Evolutionary conservation across 2,329 filamentous ascomycete genomes (phyloP).

Genomic region (Capronia epimyces): DNA sequence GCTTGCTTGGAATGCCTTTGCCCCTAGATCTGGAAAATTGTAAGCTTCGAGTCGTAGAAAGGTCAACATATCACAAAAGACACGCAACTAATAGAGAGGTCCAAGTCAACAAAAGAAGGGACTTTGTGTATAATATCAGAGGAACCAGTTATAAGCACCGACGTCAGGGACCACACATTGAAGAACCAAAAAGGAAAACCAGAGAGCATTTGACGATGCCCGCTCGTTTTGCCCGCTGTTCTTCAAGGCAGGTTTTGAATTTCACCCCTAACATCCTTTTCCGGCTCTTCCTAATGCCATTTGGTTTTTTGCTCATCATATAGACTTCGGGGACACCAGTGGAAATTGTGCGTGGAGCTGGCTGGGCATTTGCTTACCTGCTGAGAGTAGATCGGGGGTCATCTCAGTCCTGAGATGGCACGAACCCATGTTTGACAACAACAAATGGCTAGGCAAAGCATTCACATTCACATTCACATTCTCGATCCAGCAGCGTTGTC

Average conservation of each 20-base stretch:
- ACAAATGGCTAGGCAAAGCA: too few species aligned
- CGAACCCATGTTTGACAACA: too few species aligned
- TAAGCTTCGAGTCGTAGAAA: too few species aligned
- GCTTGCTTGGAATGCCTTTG: too few species aligned
- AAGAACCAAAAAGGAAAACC: not conserved
- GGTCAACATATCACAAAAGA: too few species aligned
- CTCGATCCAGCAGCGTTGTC: too few species aligned
- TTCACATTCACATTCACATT: too few species aligned
- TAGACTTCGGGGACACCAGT: not conserved
- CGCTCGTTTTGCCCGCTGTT: not conserved
- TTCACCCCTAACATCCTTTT: conserved; percentile 27
- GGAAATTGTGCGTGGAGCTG: not conserved
- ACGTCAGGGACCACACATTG: conserved; percentile 17
- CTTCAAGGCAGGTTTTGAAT: not conserved
- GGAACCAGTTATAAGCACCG: conserved; percentile 31
- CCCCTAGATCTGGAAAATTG: too few species aligned
- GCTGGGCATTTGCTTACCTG: not conserved
- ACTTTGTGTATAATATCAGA: conserved; percentile 23
- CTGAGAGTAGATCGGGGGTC: not conserved
- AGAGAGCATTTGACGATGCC: conserved; percentile 29
- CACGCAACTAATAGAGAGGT: too few species aligned
- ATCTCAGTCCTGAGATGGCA: not conserved
- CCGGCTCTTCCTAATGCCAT: conserved; percentile 32
- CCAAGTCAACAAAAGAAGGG: too few species aligned
- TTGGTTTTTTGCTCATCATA: conserved; percentile 30